These are phyloP conservation scores for Suillus spraguei DNA, from an alignment of 768 basidiomycete genomes.

Conservation along the genomic window DNA sequence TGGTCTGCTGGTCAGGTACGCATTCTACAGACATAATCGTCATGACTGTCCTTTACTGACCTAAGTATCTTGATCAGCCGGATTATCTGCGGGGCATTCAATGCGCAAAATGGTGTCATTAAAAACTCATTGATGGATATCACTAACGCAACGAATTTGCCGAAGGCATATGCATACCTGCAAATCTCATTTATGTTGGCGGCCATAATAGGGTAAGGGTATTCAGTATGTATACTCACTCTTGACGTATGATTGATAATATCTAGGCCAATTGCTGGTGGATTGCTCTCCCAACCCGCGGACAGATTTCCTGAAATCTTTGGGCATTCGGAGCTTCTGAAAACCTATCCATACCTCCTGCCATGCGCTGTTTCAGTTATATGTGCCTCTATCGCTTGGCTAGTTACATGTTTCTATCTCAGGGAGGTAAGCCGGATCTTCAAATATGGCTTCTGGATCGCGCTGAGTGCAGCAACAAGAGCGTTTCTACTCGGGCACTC, in stretches of 20 bases:
- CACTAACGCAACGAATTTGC: conserved; percentile 34
- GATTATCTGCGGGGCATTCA: conserved; percentile 46
- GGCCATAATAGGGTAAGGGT: no score
- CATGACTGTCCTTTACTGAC: no score
- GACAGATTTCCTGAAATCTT: conserved; percentile 67
- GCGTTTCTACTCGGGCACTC: background rate
- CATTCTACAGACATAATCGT: no score
- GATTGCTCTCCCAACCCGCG: conserved; percentile 60
- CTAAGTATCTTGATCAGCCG: conserved; percentile 31
- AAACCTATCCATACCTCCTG: conserved; percentile 71
- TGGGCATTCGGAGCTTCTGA: conserved; percentile 56
- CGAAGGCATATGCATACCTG: conserved; percentile 55
- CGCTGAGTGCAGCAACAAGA: background rate
- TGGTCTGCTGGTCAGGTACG: no score
- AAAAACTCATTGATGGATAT: conserved; percentile 46
- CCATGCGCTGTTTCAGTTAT: conserved; percentile 66
- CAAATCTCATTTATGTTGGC: conserved; percentile 37
- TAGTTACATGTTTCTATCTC: conserved; percentile 51
- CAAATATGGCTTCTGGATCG: background rate
- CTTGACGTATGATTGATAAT: no score
- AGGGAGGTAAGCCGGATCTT: conserved; percentile 45
- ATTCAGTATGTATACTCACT: no score
- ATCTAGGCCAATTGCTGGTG: conserved; percentile 40
- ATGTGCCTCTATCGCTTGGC: conserved; percentile 50
- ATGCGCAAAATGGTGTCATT: conserved; percentile 54